phyloP scores from a whole-genome alignment of 805 yeast genomes.

The Kodamaea neixiangensis region DNA sequence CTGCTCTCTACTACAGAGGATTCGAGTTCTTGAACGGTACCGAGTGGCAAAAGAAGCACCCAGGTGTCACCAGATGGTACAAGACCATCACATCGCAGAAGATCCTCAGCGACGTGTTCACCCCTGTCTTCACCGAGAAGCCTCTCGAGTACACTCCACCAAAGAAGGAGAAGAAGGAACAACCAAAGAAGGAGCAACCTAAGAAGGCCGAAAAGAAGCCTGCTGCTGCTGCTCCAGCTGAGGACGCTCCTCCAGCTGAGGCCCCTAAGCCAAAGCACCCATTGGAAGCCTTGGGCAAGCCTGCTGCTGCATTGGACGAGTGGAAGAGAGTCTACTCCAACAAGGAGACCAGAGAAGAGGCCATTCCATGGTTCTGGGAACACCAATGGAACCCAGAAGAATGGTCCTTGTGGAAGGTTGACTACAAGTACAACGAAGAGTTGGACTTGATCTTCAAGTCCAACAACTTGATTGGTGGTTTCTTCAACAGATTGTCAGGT shows the following conservation, averaged over 20 bases:
- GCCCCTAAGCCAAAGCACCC: constrained; percentile 79
- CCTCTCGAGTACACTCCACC: constrained; percentile 66
- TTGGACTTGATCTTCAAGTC: constrained; percentile 97
- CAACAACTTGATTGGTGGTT: constrained; percentile 96
- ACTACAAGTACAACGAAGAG: constrained; percentile 97
- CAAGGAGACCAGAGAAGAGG: constrained; percentile 92
- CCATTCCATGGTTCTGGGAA: constrained; percentile 97
- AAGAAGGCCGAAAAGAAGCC: constrained; percentile 22
- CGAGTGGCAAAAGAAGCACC: constrained; percentile 64
- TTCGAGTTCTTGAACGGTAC: constrained; percentile 61
- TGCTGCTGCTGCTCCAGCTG: constrained; percentile 27
- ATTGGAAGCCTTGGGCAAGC: constrained; percentile 76
- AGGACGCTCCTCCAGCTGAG: constrained; percentile 30
- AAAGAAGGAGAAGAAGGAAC: constrained; percentile 68
- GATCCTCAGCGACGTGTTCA: constrained; percentile 33
- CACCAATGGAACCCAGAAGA: constrained; percentile 87
- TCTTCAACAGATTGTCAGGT: constrained; percentile 91
- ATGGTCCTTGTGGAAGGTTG: constrained; percentile 94
- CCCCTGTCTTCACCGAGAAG: constrained; percentile 60
- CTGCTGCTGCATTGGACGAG: constrained; percentile 74
- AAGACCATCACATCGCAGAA: constrained; percentile 51
- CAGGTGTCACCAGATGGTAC: constrained; percentile 72
- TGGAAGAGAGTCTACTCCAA: constrained; percentile 97
- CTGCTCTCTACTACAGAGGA: constrained; percentile 48
- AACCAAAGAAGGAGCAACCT: constrained; percentile 33